Evolutionary conservation across 2,329 filamentous ascomycete species (phyloP).

Genomic region (Calonectria montana): DNA sequence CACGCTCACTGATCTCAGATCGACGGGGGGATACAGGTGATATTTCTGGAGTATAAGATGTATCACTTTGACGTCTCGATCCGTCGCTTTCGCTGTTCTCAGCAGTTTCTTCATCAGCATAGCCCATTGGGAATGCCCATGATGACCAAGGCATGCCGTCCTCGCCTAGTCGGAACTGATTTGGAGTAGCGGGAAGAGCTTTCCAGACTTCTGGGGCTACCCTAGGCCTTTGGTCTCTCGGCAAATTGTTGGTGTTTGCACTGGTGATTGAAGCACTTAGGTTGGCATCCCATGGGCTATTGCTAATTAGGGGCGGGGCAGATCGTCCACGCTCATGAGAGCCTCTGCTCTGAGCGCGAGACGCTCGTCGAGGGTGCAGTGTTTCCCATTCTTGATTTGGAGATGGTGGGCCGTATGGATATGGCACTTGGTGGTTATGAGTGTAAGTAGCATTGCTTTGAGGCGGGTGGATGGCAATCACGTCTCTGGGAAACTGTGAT

Average conservation of each 20-base stretch:
- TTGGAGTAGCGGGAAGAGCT: conserved; percentile 54
- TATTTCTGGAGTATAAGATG: neutral
- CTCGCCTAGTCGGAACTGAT: conserved; percentile 54
- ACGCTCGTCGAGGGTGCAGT: conserved; percentile 24
- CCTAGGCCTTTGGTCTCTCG: conserved; percentile 27
- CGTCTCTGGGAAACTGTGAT: conserved; percentile 3
- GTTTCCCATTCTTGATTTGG: conserved; percentile 5
- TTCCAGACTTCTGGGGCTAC: conserved; percentile 51
- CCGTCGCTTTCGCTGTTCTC: conserved; percentile 13
- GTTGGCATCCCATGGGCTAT: conserved; percentile 59
- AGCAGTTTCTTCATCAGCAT: conserved; percentile 15
- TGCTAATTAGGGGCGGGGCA: conserved; percentile 60
- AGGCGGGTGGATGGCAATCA: neutral
- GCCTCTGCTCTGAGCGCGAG: conserved; percentile 35
- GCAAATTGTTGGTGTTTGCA: conserved; percentile 32
- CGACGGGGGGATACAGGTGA: conserved; percentile 16
- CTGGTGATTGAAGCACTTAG: conserved; percentile 44
- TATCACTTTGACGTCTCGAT: conserved; percentile 8
- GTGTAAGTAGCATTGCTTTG: neutral
- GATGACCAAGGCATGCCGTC: conserved; percentile 61
- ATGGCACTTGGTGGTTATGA: neutral
- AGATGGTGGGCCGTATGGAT: neutral
- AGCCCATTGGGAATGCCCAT: conserved; percentile 42
- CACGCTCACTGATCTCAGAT: conserved; percentile 47
- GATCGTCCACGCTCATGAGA: conserved; percentile 60